These are phyloP conservation scores for Pulveroboletus sp. DNA, from an alignment of 768 basidiomycete species.

Conservation along the genomic window DNA sequence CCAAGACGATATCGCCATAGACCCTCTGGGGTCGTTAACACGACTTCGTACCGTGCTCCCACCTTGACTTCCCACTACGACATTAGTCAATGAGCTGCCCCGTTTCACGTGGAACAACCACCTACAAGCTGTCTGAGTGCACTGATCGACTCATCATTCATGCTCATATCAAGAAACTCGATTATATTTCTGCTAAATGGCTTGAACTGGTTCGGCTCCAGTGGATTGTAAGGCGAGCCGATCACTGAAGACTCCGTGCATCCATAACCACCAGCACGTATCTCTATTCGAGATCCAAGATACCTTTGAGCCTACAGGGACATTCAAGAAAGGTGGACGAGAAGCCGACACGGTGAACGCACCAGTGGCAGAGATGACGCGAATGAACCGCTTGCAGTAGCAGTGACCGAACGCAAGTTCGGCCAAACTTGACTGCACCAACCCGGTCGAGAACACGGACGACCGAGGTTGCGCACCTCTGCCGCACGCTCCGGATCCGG, in stretches of 20 bases:
- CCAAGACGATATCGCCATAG: too few relatives aligned
- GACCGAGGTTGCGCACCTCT: neutral
- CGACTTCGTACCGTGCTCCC: constrained; percentile 14
- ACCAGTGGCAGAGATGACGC: constrained; percentile 9
- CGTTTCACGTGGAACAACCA: neutral
- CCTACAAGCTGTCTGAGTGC: neutral
- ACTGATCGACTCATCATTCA: neutral
- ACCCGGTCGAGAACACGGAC: constrained; percentile 8
- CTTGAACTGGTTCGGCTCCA: constrained; percentile 9
- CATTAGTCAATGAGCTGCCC: neutral
- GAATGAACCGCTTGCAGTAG: neutral
- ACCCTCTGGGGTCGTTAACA: constrained; percentile 15
- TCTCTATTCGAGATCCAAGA: neutral
- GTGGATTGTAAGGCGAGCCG: constrained; percentile 5
- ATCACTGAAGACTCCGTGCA: constrained; percentile 6
- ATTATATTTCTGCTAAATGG: neutral
- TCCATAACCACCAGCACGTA: neutral
- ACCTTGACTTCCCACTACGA: constrained; percentile 13
- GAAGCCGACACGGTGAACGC: neutral
- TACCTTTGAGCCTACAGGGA: constrained; percentile 9
- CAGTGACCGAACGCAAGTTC: constrained; percentile 6
- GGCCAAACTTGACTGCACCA: constrained; percentile 14
- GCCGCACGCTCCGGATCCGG: constrained; percentile 6
- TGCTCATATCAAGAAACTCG: constrained; percentile 15
- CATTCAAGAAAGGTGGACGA: neutral